Base-by-base conservation (phyloP, 371 early-diverging fungal species). In the Mortierella sp. region DNA sequence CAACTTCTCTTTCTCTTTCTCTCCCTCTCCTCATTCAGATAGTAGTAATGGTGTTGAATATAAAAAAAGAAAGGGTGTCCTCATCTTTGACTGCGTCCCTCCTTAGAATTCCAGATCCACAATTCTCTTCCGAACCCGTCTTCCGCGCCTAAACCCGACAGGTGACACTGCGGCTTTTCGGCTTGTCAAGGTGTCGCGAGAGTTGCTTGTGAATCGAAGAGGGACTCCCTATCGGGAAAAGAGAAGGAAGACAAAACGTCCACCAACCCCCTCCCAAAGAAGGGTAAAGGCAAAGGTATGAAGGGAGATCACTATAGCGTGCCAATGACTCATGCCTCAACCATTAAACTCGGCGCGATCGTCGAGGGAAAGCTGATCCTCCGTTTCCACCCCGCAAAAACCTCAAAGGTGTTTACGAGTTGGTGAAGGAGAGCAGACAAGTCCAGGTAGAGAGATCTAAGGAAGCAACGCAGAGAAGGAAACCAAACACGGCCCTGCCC, bases 261-360 rank as follows among this genome's bases (percentile, higher is more conserved):
- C 60, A 41, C 52, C 38, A 8, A 46, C 19, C 27, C 18, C 18
- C 12, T 4, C 9, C 38, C 21, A 48, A 23, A 19, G 42, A 41
- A 64, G 28, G 24, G 7, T 2, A 1, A 31, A 2, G 13, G 57
- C 9, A 48, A 74, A 64, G 56, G 59, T 34, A 68, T 69, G 76
- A 55, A 69, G 76, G 76, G 69, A 67, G 67, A 69, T 65, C 52
- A 47, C 45, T 74, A 43, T 74, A 53, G 63, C 76, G 70, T 65
- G 76, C 69, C 63, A 69, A 61, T 74, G 76, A 74, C 76, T 74
- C 76, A 69, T 69, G 53, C 69, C 53, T 58, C 53, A 54, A 53
- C 66, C 62, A 74, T 74, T 74, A 74, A 74, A 69, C 76, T 74
- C 76, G 76, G 76, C 76, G 58, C 62, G 28, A 74, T 73, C 51